Percentiles rank a stretch among this genome's conserved stretches.
Conservation (phyloP, 2,329 filamentous ascomycete genomes). For the Apiospora kogelbergensis region DNA sequence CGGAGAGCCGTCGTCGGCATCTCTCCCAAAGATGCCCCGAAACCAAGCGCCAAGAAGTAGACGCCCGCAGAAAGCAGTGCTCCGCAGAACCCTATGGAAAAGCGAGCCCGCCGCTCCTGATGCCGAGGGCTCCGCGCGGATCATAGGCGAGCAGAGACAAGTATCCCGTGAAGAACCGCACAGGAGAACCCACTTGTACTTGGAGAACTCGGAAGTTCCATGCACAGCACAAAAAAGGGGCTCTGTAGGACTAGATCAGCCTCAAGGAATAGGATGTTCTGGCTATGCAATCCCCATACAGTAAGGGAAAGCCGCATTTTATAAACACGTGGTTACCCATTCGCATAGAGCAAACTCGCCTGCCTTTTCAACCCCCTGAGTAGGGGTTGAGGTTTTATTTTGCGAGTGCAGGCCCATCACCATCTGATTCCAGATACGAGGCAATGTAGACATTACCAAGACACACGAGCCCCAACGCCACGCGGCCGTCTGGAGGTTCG, state of each 20-base stretch:
- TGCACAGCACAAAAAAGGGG: not conserved
- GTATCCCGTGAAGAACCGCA: not conserved
- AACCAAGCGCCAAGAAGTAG: not conserved
- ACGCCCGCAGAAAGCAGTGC: not conserved
- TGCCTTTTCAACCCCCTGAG: not conserved
- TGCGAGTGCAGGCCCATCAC: not conserved
- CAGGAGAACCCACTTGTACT: not conserved
- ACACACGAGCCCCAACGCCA: not conserved
- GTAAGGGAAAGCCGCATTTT: not conserved
- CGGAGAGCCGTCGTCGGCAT: not conserved
- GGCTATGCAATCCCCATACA: not conserved
- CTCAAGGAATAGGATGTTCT: not conserved
- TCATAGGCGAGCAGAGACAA: conserved; percentile 6
- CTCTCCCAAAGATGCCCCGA: not conserved
- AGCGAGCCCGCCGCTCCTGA: not conserved
- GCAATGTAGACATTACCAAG: not conserved
- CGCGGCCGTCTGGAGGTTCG: not conserved
- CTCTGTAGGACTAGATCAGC: not conserved
- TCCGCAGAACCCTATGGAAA: not conserved
- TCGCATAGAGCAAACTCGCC: not conserved
- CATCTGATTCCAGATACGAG: not conserved
- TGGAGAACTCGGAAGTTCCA: not conserved
- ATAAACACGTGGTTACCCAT: not conserved
- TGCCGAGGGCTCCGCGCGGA: not conserved
- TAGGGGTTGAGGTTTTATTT: not conserved